Base-by-base conservation (phyloP, 495 filamentous ascomycete genomes). In the Mytilinidion resinicola region DNA sequence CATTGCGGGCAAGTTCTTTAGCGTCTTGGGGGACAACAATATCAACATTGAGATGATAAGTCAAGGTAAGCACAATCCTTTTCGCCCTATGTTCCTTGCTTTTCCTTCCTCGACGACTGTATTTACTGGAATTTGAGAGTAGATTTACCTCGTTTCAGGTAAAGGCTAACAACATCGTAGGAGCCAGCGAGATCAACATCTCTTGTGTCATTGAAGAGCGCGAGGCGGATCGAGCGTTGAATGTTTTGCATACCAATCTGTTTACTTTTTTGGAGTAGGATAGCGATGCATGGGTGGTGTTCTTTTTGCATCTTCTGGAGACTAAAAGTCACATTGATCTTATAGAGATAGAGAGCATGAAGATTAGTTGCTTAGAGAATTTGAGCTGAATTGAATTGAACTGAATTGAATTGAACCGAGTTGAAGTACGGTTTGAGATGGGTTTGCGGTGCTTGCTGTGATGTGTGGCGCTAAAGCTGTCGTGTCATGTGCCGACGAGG, bases 21-120 rank as follows among this genome's bases (percentile, higher is more conserved):
- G 59, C 15, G 91, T 90, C 3, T 77, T 98, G 21, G 93, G 91
- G 25, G 88, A 95, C 62, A 81, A 88, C 68, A 83, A 84, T 62
- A 82, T 96, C 57, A 96, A 96, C 71, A 90, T 96, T 64, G 91
- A 96, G 74, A 96, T 96, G 91, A 96, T 96, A 56, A 92, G 88
- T 20, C 91, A 96, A 80, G 90, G 90, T 92, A 77, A 70, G 80
- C 72, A 49, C 56, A 47, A 33, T 38, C 37, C 46, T 42, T 41
- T 42, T 61, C 30, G 48, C 59, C 49, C 63, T 33, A 15, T 49
- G n/a, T 55, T 61, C 30, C 36, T 15, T 46, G 60, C 60, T 46
- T 19, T 52, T 1, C 39, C 37, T 33, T 25, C 12, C 1, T 50
- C 15, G 9, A 9, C 14, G 15, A 5, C 44, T 3, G 39, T 21